Evolutionary conservation across 257 asterid genomes (phyloP).

Genomic region (Euphrasia confusa): DNA sequence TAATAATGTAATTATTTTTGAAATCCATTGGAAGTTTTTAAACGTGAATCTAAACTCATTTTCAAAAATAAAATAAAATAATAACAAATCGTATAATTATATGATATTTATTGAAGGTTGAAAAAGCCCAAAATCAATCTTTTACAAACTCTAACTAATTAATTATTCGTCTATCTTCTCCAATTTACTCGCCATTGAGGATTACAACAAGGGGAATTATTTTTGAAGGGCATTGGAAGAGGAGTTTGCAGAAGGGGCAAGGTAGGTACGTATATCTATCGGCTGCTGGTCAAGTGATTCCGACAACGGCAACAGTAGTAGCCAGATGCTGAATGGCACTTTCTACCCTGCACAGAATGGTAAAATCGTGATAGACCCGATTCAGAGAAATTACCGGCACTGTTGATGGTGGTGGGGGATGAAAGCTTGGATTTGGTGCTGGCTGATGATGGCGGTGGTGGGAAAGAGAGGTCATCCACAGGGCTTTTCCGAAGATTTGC

Average conservation of each 20-base stretch:
- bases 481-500: conserved; percentile 74
- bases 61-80: too few relatives aligned
- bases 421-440: conserved; percentile 27
- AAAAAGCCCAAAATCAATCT: too few relatives aligned
- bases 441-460: conserved; percentile 34
- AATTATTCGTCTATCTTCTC: too few relatives aligned
- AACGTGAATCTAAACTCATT: too few relatives aligned
- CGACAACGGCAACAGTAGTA: conserved; percentile 22
- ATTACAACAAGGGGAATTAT: conserved; percentile 77
- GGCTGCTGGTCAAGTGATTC: conserved; percentile 63
- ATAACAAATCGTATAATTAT: too few relatives aligned
- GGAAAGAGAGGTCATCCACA: conserved; percentile 70
- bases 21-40: too few relatives aligned
- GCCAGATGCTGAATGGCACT: conserved; percentile 61
- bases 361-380: conserved; percentile 13
- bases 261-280: conserved; percentile 45
- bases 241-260: conserved; percentile 74
- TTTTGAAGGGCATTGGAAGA: conserved; percentile 86
- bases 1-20: too few relatives aligned
- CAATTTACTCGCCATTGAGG: conserved; percentile 29
- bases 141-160: too few relatives aligned
- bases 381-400: conserved; percentile 43
- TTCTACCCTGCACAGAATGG: conserved; percentile 56
- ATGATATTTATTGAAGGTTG: too few relatives aligned
- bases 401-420: conserved; percentile 45